phyloP scores from a whole-genome alignment of 495 filamentous ascomycete genomes.

The Trichoderma virens region DNA sequence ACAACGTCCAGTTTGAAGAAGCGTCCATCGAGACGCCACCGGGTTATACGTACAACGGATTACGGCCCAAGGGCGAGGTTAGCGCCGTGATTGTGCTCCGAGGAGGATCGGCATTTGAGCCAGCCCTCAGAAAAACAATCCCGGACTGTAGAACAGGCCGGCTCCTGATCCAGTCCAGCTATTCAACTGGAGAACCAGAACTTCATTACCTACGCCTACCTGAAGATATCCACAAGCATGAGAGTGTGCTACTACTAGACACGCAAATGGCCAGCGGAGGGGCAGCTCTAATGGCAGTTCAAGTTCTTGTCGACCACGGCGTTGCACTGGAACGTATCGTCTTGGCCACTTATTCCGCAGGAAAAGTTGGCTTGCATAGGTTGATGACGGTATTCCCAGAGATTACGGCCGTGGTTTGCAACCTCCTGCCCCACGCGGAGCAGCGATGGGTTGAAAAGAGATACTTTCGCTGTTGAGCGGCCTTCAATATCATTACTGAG shows the following conservation, averaged over 20 bases:
- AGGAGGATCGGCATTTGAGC: constrained; percentile 80
- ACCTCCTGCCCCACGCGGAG: constrained; percentile 67
- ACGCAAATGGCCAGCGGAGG: constrained; percentile 91
- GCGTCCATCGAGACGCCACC: constrained; percentile 60
- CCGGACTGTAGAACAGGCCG: constrained; percentile 87
- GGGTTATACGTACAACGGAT: constrained; percentile 56
- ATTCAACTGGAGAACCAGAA: constrained; percentile 79
- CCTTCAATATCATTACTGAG: not conserved
- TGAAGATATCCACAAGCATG: constrained; percentile 57
- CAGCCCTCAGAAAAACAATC: constrained; percentile 77
- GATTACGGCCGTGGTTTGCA: constrained; percentile 73
- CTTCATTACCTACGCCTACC: constrained; percentile 81
- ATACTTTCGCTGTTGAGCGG: constrained; percentile 66
- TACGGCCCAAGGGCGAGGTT: constrained; percentile 57
- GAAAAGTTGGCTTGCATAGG: constrained; percentile 71
- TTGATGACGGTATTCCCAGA: constrained; percentile 80
- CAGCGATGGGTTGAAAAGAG: constrained; percentile 75
- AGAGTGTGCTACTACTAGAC: constrained; percentile 78
- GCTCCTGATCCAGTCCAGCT: constrained; percentile 82
- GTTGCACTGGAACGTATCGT: constrained; percentile 80
- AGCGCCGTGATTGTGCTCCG: constrained; percentile 84
- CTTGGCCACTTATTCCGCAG: constrained; percentile 80
- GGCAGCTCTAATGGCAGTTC: constrained; percentile 92
- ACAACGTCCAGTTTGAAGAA: constrained; percentile 57
- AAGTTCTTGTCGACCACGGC: constrained; percentile 87